Evolutionary conservation across 495 filamentous ascomycete species (phyloP).

Genomic region (Chaetomium cochliodes): DNA sequence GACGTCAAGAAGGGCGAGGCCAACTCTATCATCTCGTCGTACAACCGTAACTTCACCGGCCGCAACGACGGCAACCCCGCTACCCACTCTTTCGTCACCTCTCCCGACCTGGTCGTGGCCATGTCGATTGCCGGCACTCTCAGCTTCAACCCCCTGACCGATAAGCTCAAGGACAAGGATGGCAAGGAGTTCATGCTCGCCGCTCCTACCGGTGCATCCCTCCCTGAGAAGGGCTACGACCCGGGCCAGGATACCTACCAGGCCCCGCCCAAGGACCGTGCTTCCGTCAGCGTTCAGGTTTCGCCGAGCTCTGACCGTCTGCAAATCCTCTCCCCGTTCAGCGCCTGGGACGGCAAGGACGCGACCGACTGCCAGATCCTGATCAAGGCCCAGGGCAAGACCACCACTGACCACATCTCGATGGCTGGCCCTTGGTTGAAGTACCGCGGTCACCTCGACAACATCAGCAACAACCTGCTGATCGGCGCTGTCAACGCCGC

Average conservation of each 20-base stretch:
- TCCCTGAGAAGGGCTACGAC: conserved; percentile 83
- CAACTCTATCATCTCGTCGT: conserved; percentile 56
- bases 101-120: conserved; percentile 94
- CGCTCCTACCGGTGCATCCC: conserved; percentile 75
- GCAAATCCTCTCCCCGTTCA: conserved; percentile 84
- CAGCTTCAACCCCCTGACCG: conserved; percentile 95
- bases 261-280: conserved; percentile 82
- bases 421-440: conserved; percentile 99
- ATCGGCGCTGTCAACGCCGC: conserved; percentile 95
- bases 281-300: conserved; percentile 71
- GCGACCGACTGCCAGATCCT: conserved; percentile 83
- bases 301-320: conserved; percentile 90
- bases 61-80: conserved; percentile 99
- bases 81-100: conserved; percentile 97
- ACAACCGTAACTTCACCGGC: conserved; percentile 89
- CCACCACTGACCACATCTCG: conserved; percentile 98
- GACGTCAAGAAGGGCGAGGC: conserved; percentile 96
- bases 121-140: conserved; percentile 86
- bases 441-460: conserved; percentile 99
- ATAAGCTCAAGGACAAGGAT: conserved; percentile 91
- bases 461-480: conserved; percentile 99
- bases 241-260: conserved; percentile 95
- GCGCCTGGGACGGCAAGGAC: conserved; percentile 93
- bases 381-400: conserved; percentile 98
- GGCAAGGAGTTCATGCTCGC: conserved; percentile 93